Percentiles rank a stretch among this genome's conserved stretches.
Evolutionary conservation across 2,329 filamentous ascomycete species (phyloP).

Genomic region (Coniochaeta sp.): DNA sequence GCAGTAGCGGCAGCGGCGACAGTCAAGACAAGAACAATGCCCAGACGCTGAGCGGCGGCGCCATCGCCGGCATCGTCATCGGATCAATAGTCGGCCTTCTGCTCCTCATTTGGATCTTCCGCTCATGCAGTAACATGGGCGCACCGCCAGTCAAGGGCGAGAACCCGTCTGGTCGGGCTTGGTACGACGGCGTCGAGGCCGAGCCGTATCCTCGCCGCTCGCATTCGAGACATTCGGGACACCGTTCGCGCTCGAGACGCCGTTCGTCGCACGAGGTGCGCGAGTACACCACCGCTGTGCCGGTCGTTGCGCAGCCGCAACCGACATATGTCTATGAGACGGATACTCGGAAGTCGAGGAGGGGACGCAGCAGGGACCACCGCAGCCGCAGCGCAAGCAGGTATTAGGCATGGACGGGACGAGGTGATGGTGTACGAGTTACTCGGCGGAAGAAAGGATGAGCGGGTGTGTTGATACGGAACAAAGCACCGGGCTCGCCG

Average conservation of each 20-base stretch:
- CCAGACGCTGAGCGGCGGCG: conserved; percentile 31
- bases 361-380: background rate
- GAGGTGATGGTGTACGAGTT: background rate
- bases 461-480: background rate
- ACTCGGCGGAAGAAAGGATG: too few species aligned
- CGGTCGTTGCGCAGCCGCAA: background rate
- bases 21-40: background rate
- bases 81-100: conserved; percentile 38
- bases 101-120: conserved; percentile 37
- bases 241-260: background rate
- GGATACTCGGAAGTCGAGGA: background rate
- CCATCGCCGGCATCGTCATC: conserved; percentile 44
- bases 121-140: conserved; percentile 34
- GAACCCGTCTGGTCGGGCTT: conserved; percentile 13
- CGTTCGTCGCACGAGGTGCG: background rate
- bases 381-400: background rate
- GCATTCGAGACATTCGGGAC: background rate
- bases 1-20: background rate
- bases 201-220: conserved; percentile 8
- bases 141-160: conserved; percentile 21
- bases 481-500: background rate
- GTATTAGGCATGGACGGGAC: background rate
- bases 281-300: background rate
- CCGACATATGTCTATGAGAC: conserved; percentile 1
- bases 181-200: conserved; percentile 21